Base-by-base conservation (phyloP, 1,139 yeast species). In the Suhomyces bribrorum region DNA sequence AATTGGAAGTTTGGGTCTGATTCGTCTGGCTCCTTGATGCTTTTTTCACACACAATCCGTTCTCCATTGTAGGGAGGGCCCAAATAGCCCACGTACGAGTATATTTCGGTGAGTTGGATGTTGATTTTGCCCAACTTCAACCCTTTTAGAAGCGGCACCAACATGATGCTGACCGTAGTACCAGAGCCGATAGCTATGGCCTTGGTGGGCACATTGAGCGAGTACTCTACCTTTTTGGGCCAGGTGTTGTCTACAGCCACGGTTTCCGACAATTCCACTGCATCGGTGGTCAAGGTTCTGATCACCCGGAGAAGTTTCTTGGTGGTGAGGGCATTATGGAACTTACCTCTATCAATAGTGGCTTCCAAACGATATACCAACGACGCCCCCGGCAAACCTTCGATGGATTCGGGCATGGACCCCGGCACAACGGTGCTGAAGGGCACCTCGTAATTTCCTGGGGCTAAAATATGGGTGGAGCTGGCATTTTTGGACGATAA, bases 241-340 rank as follows among this genome's bases (percentile, higher is more conserved):
- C 99, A 94, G 0, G 92, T 83, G 58, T 92, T 92, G 56, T 89
- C 96, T 15, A 92, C 95, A 0, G 96, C 89, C 49, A 89, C 86
- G 0, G 97, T 88, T 62, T 92, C 97, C 0, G 94, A 76, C 31
- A 90, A 69, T 55, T 94, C 98, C 2, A 87, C 77, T 0, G 95
- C 79, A 61, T 90, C 97, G 1, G 95, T 78, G 0, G 96, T 83
- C 41, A 90, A 64, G 0, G 98, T 92, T 49, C 98, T 75, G n/a
- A 92, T 79, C 11, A 94, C 83, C 44, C 96, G 76, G 8, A 94
- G 49, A 53, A 83, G 90, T 52, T 82, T 86, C 50, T 79, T 82
- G 17, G 89, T 73, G n/a, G 71, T 53, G 50, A 90, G 61, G 41
- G 80, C 79, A 44, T 76, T 75, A 38, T 81, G 77, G 54, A 86